Base-by-base conservation (phyloP, 1,284 basidiomycete genomes). In the Ceratobasidium sp. region DNA sequence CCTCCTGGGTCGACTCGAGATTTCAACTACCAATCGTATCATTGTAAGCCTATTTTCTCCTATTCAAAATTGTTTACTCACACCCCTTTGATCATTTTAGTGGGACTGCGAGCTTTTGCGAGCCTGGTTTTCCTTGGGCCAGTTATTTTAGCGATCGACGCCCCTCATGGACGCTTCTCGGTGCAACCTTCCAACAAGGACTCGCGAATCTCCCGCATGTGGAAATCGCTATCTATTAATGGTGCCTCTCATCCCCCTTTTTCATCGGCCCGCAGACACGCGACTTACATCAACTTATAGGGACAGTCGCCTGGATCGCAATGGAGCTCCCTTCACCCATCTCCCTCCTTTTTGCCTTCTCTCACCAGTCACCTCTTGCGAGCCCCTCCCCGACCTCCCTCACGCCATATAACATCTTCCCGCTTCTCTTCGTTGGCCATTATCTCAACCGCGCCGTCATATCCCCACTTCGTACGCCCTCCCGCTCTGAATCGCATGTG, bases 291-390 rank as follows among this genome's bases (percentile, higher is more conserved):
- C 14, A 33, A 74, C 48, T 74, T 41, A 41, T 62, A 77, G 85
- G 84, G 11, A 84, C 84, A 73, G n/a, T 82, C 6, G 85, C 91
- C 41, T 97, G 95, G 94, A 91, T 95, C 31, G 51, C 88, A 63
- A 97, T 97, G 94, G 95, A 97, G 82, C 84, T 93, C 53, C 86
- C 93, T n/a, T 88, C 93, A 2, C 93, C 94, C 7, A 69, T 89
- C 77, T 79, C 81, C n/a, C 90, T 93, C 80, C 71, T 86, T 45
- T 86, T 87, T 84, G 78, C 87, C 79, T 81, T 85, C 75, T 84
- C 86, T 19, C 63, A 82, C 71, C 76, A 80, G 47, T 72, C 76
- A 0, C 74, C 77, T 11, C 78, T 84, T 56, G 19, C 22, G 19
- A 27, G 27, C 3, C 57, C 51, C 19, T 31, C 31, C 78, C 82